A percentile compares a stretch with the other conserved stretches of the same genome.
Evolutionary conservation across 345 rosid species (phyloP).

Genomic region (Eucalyptus polyanthemos): DNA sequence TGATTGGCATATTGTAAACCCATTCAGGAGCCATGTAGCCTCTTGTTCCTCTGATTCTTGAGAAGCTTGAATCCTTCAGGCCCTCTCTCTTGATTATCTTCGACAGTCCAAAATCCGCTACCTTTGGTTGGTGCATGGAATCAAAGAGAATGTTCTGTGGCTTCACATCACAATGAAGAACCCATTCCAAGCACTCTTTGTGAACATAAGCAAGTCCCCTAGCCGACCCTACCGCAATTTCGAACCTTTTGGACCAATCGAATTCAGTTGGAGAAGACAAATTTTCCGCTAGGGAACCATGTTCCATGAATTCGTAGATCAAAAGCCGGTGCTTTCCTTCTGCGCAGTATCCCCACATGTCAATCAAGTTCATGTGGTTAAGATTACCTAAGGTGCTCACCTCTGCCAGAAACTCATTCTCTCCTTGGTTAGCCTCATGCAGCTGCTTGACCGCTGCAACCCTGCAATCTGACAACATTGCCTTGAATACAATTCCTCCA

Average conservation of each 20-base stretch:
- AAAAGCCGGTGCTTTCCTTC: slow-evolving; percentile 6
- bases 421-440: background rate
- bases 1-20: no score
- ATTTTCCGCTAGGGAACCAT: background rate
- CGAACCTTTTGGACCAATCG: background rate
- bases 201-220: slow-evolving; percentile 25
- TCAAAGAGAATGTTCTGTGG: slow-evolving; percentile 12
- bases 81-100: background rate
- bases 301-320: slow-evolving; percentile 4
- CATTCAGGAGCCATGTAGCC: no score
- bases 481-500: slow-evolving; percentile 2
- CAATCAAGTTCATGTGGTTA: slow-evolving; percentile 9
- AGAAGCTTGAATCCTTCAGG: no score
- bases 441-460: slow-evolving; percentile 7
- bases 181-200: slow-evolving; percentile 26
- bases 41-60: no score
- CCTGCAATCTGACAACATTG: background rate
- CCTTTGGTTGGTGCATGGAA: background rate
- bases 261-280: background rate
- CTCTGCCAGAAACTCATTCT: slow-evolving; percentile 11
- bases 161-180: slow-evolving; percentile 17
- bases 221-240: slow-evolving; percentile 9
- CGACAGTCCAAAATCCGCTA: slow-evolving; percentile 7
- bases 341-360: slow-evolving; percentile 9
- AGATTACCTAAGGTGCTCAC: slow-evolving; percentile 7